phyloP scores from a whole-genome alignment of 352 stramenopile species.

The Phytophthora cryptogea region DNA sequence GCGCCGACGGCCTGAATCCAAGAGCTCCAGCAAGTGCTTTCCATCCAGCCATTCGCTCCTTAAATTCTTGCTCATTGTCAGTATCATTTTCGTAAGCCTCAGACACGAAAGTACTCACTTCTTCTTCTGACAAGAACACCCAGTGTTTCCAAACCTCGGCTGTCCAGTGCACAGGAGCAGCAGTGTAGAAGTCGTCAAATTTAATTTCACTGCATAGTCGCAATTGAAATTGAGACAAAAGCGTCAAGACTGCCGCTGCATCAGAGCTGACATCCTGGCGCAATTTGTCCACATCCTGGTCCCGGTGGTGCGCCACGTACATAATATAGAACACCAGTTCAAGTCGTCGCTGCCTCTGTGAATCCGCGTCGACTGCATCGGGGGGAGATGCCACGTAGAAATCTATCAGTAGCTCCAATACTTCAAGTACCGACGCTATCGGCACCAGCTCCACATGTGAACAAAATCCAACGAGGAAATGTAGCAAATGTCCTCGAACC shows the following conservation, averaged over 20 bases:
- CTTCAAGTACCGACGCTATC: conserved; percentile 29
- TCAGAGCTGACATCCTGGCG: conserved; percentile 31
- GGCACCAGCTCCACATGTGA: conserved; percentile 49
- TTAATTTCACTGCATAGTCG: conserved; percentile 38
- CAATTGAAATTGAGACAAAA: conserved; percentile 40
- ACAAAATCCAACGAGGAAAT: conserved; percentile 44
- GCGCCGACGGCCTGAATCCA: conserved; percentile 6
- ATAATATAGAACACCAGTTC: conserved; percentile 42
- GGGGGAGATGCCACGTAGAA: conserved; percentile 17
- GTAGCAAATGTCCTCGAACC: conserved; percentile 14
- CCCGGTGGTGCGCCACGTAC: conserved; percentile 46
- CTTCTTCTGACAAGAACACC: conserved; percentile 45
- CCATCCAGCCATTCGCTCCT: conserved; percentile 16
- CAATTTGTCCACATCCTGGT: conserved; percentile 26
- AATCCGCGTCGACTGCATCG: neutral
- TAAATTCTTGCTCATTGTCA: conserved; percentile 18
- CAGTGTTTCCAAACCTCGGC: conserved; percentile 54
- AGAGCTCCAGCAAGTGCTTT: conserved; percentile 6
- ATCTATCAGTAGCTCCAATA: conserved; percentile 35
- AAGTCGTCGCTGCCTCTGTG: conserved; percentile 5
- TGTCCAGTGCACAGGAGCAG: conserved; percentile 61
- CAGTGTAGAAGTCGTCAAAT: conserved; percentile 49
- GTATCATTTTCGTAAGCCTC: conserved; percentile 29
- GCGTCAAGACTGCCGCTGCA: conserved; percentile 10
- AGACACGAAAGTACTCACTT: conserved; percentile 43